phyloP scores from a whole-genome alignment of 2,329 filamentous ascomycete species.

The Alternaria alternata region DNA sequence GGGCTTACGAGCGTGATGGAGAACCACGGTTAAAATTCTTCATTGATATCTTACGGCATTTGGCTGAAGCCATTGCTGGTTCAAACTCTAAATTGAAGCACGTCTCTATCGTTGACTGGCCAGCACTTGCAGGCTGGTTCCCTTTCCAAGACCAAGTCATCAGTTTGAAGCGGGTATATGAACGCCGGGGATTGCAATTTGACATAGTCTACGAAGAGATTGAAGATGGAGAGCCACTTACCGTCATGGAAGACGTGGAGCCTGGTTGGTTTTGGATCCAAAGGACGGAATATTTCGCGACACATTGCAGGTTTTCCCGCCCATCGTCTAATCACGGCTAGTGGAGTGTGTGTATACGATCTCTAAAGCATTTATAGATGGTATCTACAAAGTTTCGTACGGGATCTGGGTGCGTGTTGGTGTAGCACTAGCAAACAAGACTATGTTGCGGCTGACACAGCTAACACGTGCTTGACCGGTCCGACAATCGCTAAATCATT shows the following conservation, averaged over 20 bases:
- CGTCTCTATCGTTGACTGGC: constrained; percentile 12
- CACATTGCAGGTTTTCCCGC: not conserved
- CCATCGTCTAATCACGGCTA: not conserved
- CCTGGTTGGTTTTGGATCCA: constrained; percentile 12
- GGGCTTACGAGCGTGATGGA: not conserved
- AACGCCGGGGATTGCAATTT: not conserved
- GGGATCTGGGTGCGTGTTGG: not conserved
- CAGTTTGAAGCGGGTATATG: not conserved
- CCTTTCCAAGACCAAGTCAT: not conserved
- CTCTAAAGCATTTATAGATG: not conserved
- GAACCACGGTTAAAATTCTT: not conserved
- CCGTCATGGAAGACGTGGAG: constrained; percentile 4
- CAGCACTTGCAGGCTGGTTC: constrained; percentile 2
- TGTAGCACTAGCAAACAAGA: not conserved
- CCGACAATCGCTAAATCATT: not conserved
- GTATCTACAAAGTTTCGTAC: not conserved
- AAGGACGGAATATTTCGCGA: constrained; percentile 7
- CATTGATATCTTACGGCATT: not conserved
- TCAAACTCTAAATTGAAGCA: constrained; percentile 1
- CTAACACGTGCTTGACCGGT: not conserved
- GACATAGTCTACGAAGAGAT: constrained; percentile 2
- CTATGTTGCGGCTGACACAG: not conserved
- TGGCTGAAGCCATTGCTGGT: not conserved
- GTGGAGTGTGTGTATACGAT: not conserved
- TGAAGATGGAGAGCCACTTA: not conserved